phyloP scores from a whole-genome alignment of 2,329 filamentous ascomycete species.

The Penicillium decumbens region DNA sequence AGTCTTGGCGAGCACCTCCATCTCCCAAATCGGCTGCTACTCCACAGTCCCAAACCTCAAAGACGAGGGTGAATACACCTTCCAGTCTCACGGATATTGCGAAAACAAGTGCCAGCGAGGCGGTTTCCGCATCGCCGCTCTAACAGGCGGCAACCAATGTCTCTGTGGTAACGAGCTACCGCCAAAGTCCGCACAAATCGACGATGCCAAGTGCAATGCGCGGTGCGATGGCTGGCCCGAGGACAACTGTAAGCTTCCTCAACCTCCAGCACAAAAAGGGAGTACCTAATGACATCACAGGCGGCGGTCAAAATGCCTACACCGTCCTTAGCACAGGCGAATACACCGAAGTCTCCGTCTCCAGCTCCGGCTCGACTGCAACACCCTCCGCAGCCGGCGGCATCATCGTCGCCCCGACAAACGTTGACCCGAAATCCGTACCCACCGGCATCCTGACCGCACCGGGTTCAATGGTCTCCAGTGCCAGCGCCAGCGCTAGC shows the following conservation, averaged over 20 bases:
- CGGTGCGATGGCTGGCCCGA: constrained; percentile 19
- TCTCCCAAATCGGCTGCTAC: constrained; percentile 17
- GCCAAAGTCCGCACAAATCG: constrained; percentile 11
- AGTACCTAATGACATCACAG: constrained; percentile 2
- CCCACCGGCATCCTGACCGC: constrained; percentile 23
- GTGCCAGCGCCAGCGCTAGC: constrained; percentile 9
- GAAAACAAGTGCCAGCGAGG: constrained; percentile 10
- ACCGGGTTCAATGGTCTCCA: constrained; percentile 9
- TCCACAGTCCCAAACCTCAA: constrained; percentile 11
- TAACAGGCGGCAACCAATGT: constrained; percentile 20
- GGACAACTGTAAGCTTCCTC: constrained; percentile 19
- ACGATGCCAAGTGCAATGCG: constrained; percentile 18
- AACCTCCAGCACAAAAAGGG: neutral
- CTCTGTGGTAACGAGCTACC: constrained; percentile 23
- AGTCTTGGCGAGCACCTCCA: neutral
- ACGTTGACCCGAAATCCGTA: constrained; percentile 5
- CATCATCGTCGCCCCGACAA: constrained; percentile 20
- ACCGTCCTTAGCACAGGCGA: constrained; percentile 14
- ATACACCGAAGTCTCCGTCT: neutral
- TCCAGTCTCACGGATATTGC: constrained; percentile 16
- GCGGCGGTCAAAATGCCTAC: constrained; percentile 19
- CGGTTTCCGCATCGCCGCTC: constrained; percentile 14
- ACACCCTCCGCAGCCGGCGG: constrained; percentile 19
- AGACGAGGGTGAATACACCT: constrained; percentile 5
- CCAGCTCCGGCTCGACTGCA: neutral